Base-by-base conservation (phyloP, 805 yeast genomes). In the Candida easanensis region DNA sequence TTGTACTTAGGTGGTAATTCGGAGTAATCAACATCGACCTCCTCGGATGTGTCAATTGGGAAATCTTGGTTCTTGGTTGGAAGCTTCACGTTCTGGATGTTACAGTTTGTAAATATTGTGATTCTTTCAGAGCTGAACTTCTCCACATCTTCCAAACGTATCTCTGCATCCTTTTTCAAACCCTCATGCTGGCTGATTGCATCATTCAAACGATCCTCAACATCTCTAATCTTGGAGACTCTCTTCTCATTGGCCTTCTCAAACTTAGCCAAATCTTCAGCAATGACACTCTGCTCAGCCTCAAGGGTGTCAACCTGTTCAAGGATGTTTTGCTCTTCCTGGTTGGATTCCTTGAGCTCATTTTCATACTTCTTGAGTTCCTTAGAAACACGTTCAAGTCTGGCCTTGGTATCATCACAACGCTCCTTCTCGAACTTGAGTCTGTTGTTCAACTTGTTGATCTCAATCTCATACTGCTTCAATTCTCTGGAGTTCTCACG, bases 21-120 rank as follows among this genome's bases (percentile, higher is more conserved):
- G 55, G 64, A 51, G 58, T 74, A 88, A 49, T 86, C 85, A 23
- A 84, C 55, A 23, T 73, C 79, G 28, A 86, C 42, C 15, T 66
- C 63, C 19, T 60, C 61, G 17, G 63, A 70, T 15, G 73, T 79
- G 20, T 77, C 85, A 32, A 86, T 66, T 0, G 88, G 82, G 19
- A 88, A 65, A 6, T 41, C 51, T 19, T 45, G 39, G 33, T 45
- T 44, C 13, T 31, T 35, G 3, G 43, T 20, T 31, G 46, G 20
- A 68, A 71, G 16, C 78, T 83, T 26, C 85, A 63, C 11, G 79
- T 77, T 82, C 41, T 86, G 86, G 45, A 90, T 73, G 54, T 85
- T 87, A 63, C 96, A 86, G 49, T 77, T 79, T 49, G 82, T 80
- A 46, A 89, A 68, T 16, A 78, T 66, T 49, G 77, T 75, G 8